Evolutionary conservation across 2,329 filamentous ascomycete species (phyloP), one percentile per base, ranked within the genome.

Genomic region (Aureobasidium sp.): DNA sequence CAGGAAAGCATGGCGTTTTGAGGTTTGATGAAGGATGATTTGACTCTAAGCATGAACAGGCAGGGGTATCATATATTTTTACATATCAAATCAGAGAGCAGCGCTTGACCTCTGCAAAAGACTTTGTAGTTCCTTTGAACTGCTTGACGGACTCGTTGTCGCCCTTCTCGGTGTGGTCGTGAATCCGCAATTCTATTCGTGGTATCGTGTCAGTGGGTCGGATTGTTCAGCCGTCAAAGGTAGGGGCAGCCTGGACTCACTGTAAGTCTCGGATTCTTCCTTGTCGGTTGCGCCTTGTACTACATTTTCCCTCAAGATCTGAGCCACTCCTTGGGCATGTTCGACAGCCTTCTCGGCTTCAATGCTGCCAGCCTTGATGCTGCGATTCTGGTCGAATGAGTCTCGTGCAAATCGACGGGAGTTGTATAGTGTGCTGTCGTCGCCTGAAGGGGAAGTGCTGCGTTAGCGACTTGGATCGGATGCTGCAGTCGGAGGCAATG

Each of bases 111-210:
- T 77, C 76, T 64, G 68, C 69, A 41, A 73, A 74, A 53, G 68
- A 73, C 68, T 74, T 74, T 64, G 65, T 71, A 47, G 71, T 74
- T 23, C 71, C 70, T 65, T 72, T 76, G 64, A 82, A 81, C 57
- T 85, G 79, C 76, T 92, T 95, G 70, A 97, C 85, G 37, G 87
- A 90, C 68, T 97, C 91, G 72, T 99, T 99, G 76, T 97, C 89
- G 60, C 94, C 91, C 67, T 90, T 82, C 75, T 99, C 93, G 34
- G 88, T 99, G 67, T 96, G 79, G 64, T 96, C 84, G 74, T 97
- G 94, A 76, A 99, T 97, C 57, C 87, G 83, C 62, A 97, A 78
- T 72, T 88, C 91, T 97, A 68, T 67, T 20, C 13, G 39, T 39
- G 3, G 2, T 17, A 10, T 57, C 36, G 47, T 44, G 47, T 61